phyloP scores from a whole-genome alignment of 805 yeast genomes.

The Cyberlindnera saturnus region DNA sequence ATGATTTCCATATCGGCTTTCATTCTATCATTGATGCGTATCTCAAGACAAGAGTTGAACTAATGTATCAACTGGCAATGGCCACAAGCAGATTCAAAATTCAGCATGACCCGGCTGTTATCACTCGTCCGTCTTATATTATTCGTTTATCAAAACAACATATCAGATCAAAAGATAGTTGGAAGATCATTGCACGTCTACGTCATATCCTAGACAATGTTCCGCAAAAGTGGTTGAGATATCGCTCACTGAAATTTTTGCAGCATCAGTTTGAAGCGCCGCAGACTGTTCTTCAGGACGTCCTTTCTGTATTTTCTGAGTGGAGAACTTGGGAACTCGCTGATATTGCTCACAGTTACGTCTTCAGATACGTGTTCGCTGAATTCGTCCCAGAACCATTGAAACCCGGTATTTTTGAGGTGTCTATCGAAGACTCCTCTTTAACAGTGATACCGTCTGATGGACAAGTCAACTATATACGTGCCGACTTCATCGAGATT shows the following conservation, averaged over 20 bases:
- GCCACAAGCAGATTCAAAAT: conserved; percentile 49
- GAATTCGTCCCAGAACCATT: conserved; percentile 1
- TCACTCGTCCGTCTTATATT: conserved; percentile 83
- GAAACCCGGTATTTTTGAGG: conserved; percentile 11
- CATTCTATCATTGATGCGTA: conserved; percentile 5
- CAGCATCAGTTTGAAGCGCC: conserved; percentile 39
- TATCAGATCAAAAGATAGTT: conserved; percentile 73
- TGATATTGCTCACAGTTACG: conserved; percentile 48
- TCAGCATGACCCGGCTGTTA: conserved; percentile 81
- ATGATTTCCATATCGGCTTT: conserved; percentile 6
- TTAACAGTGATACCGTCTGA: conserved; percentile 4
- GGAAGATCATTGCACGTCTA: conserved; percentile 79
- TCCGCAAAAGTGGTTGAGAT: conserved; percentile 45
- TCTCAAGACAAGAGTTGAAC: conserved; percentile 23
- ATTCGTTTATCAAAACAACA: conserved; percentile 68
- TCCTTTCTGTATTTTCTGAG: conserved; percentile 51
- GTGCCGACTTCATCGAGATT: conserved; percentile 25
- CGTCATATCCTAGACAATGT: conserved; percentile 63
- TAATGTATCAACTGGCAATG: conserved; percentile 36
- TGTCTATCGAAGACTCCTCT: conserved; percentile 28
- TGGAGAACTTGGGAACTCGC: conserved; percentile 95
- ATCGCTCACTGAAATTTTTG: conserved; percentile 28
- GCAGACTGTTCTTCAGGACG: conserved; percentile 44
- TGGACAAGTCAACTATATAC: conserved; percentile 15
- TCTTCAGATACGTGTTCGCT: conserved; percentile 46